Evolutionary conservation across 352 stramenopile genomes (phyloP).

Genomic region (Phytophthora pseudosyringae): DNA sequence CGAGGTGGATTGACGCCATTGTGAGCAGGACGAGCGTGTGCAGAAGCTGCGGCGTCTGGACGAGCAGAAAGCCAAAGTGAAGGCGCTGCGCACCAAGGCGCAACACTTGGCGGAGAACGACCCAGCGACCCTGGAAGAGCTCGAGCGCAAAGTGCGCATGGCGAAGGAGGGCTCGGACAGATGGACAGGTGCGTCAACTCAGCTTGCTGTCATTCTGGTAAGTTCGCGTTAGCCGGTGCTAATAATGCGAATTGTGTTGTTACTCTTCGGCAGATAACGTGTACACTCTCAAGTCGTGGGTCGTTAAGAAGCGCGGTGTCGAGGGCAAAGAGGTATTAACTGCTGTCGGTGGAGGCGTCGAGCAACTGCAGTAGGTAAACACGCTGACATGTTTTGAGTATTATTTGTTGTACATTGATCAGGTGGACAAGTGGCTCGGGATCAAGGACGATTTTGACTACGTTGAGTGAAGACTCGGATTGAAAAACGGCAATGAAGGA

Average conservation of each 20-base stretch:
- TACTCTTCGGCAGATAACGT: slow-evolving; percentile 64
- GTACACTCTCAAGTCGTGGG: slow-evolving; percentile 83
- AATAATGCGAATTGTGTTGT: background rate
- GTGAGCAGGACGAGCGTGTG: slow-evolving; percentile 60
- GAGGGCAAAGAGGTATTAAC: slow-evolving; percentile 56
- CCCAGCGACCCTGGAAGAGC: slow-evolving; percentile 64
- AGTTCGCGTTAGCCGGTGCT: too few relatives aligned
- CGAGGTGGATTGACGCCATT: background rate
- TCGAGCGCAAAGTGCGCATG: slow-evolving; percentile 64
- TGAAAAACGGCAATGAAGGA: slow-evolving; percentile 1
- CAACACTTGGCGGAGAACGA: slow-evolving; percentile 80
- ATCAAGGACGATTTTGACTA: slow-evolving; percentile 91
- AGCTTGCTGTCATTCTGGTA: too few relatives aligned
- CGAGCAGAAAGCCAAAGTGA: slow-evolving; percentile 58
- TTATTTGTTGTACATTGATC: background rate
- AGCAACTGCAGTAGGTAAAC: background rate
- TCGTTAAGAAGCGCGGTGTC: slow-evolving; percentile 79
- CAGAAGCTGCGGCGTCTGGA: slow-evolving; percentile 63
- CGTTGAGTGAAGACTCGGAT: slow-evolving; percentile 49
- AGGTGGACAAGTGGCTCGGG: slow-evolving; percentile 88
- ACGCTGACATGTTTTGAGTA: background rate
- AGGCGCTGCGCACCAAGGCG: slow-evolving; percentile 56
- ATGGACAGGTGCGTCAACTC: slow-evolving; percentile 63
- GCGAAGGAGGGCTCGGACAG: slow-evolving; percentile 76
- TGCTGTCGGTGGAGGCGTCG: background rate